Evolutionary conservation across 2,329 filamentous ascomycete genomes (phyloP).

Genomic region (Triangularia setosa): DNA sequence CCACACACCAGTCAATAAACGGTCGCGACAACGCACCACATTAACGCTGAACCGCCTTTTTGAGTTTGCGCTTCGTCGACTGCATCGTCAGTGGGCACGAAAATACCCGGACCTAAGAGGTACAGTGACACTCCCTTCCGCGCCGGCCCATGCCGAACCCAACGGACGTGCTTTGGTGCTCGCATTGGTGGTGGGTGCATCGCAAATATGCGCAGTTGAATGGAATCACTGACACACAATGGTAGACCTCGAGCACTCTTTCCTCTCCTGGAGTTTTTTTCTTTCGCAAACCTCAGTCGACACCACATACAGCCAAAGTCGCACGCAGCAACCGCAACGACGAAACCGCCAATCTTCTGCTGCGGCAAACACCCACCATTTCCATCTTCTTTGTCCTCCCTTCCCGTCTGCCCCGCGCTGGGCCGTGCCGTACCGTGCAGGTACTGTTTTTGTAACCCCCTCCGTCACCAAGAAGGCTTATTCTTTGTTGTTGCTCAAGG

Average conservation of each 20-base stretch:
- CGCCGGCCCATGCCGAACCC: constrained; percentile 6
- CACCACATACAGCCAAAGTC: not conserved
- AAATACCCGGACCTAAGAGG: not conserved
- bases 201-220: not conserved
- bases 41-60: not conserved
- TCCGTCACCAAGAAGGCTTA: not conserved
- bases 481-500: not conserved
- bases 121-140: constrained; percentile 6
- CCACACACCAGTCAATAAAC: not conserved
- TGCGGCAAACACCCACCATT: not conserved
- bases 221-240: not conserved
- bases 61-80: not conserved
- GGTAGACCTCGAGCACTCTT: not conserved
- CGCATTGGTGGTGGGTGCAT: not conserved
- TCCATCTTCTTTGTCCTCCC: not conserved
- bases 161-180: not conserved
- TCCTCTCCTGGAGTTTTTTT: not conserved
- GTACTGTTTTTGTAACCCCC: not conserved
- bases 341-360: not conserved
- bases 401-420: not conserved
- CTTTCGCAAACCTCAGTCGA: not conserved
- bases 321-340: not conserved
- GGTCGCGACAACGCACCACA: not conserved
- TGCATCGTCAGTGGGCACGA: not conserved
- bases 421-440: constrained; percentile 8